A percentile compares a stretch with the other conserved stretches of the same genome.
These are phyloP conservation scores for Sclerospora graminicola DNA, from an alignment of 352 stramenopile genomes.

Conservation along the genomic window DNA sequence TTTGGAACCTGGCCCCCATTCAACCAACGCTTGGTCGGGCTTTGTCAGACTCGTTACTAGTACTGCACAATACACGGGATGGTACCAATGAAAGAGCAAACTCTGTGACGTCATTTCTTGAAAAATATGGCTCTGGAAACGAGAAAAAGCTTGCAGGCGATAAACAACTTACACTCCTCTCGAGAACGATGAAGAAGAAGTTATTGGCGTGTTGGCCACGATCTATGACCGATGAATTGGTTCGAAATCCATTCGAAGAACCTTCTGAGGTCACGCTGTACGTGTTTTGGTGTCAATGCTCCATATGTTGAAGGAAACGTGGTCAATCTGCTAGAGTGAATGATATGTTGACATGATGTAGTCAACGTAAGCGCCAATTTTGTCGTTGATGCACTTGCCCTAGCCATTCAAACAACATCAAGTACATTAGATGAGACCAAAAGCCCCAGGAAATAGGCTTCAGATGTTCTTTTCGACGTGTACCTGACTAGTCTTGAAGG, in stretches of 20 bases:
- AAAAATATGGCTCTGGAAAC: slow-evolving; percentile 2
- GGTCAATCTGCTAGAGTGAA: background rate
- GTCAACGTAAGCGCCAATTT: slow-evolving; percentile 40
- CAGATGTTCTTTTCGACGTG: no score
- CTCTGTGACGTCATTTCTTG: slow-evolving; percentile 18
- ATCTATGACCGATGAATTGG: slow-evolving; percentile 11
- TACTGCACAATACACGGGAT: slow-evolving; percentile 3
- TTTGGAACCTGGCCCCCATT: slow-evolving; percentile 16
- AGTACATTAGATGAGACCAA: no score
- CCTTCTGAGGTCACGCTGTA: slow-evolving; percentile 6
- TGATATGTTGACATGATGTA: slow-evolving; percentile 24
- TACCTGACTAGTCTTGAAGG: slow-evolving; percentile 40
- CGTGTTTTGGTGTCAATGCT: slow-evolving; percentile 60
- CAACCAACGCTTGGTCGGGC: slow-evolving; percentile 12
- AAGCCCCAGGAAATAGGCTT: no score
- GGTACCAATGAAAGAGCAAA: slow-evolving; percentile 11
- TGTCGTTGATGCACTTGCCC: slow-evolving; percentile 50
- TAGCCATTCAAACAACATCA: background rate
- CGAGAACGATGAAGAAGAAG: slow-evolving; percentile 37
- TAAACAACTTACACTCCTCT: slow-evolving; percentile 31
- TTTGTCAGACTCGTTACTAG: slow-evolving; percentile 16
- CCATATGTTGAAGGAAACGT: slow-evolving; percentile 26
- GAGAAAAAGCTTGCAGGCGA: slow-evolving; percentile 1
- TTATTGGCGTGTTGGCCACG: slow-evolving; percentile 27
- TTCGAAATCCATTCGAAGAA: slow-evolving; percentile 32